Evolutionary conservation across 1,139 yeast genomes (phyloP).

Genomic region (Hansenula sp.): DNA sequence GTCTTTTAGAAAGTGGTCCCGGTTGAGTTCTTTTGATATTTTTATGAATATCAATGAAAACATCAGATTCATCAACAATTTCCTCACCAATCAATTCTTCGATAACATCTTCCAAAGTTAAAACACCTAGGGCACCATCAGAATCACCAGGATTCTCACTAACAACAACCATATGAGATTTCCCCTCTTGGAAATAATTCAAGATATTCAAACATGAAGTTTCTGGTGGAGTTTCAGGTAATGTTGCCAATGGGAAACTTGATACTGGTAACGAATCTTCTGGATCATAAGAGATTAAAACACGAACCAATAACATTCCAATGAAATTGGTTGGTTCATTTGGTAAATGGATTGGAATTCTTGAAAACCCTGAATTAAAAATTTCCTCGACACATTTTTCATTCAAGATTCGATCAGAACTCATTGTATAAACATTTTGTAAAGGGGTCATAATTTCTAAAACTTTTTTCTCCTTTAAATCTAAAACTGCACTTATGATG

Average conservation of each 20-base stretch:
- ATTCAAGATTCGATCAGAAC: conserved; percentile 79
- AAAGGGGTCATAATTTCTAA: conserved; percentile 91
- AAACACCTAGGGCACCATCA: conserved; percentile 83
- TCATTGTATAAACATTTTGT: conserved; percentile 83
- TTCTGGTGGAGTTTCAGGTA: conserved; percentile 90
- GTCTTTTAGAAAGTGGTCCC: conserved; percentile 77
- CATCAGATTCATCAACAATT: conserved; percentile 96
- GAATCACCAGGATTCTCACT: conserved; percentile 86
- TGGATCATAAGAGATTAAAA: conserved; percentile 92
- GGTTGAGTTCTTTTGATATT: conserved; percentile 81
- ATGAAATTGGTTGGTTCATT: conserved; percentile 86
- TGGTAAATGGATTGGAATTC: conserved; percentile 94
- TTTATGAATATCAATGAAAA: conserved; percentile 84
- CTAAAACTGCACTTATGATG: conserved; percentile 89
- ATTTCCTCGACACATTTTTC: conserved; percentile 85
- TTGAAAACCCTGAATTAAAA: conserved; percentile 88
- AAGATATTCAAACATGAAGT: conserved; percentile 92
- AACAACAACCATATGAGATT: conserved; percentile 95
- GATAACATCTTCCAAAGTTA: conserved; percentile 93
- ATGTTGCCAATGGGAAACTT: conserved; percentile 89
- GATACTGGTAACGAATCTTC: conserved; percentile 93
- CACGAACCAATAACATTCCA: conserved; percentile 92
- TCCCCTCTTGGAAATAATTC: conserved; percentile 96
- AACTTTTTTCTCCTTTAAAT: conserved; percentile 88
- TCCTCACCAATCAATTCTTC: conserved; percentile 98